phyloP scores from a whole-genome alignment of 805 yeast species.

The Metschnikowia proteae region DNA sequence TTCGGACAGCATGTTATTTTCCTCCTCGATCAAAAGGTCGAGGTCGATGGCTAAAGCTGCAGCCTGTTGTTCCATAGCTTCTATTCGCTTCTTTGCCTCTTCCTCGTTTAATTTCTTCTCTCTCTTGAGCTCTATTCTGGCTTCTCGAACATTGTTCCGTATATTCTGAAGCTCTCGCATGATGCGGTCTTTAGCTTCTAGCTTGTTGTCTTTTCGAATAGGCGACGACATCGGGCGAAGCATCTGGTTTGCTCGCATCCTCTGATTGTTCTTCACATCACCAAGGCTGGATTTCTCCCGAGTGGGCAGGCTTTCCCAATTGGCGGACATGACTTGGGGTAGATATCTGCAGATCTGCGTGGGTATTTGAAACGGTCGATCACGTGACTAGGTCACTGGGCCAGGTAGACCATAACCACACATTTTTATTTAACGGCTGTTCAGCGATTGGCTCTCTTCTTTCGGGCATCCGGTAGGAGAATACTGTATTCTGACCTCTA shows the following conservation, averaged over 20 bases:
- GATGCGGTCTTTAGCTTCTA: neutral
- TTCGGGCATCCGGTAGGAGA: no score
- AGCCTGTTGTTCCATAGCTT: constrained; percentile 12
- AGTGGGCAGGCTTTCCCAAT: constrained; percentile 17
- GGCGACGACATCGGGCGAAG: constrained; percentile 19
- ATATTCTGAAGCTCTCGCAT: constrained; percentile 8
- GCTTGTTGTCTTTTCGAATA: neutral
- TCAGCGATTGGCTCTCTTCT: no score
- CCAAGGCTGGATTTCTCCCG: constrained; percentile 6
- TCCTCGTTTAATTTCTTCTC: constrained; percentile 14
- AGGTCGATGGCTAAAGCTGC: constrained; percentile 11
- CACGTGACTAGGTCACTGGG: neutral
- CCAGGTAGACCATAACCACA: no score
- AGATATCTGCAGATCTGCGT: neutral
- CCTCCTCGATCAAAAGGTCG: constrained; percentile 10
- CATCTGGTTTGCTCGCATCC: constrained; percentile 10
- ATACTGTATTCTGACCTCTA: no score
- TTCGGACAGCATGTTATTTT: neutral
- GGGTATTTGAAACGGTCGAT: neutral
- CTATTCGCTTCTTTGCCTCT: constrained; percentile 4
- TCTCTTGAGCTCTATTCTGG: constrained; percentile 9
- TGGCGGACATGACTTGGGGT: constrained; percentile 1
- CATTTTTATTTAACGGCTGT: no score
- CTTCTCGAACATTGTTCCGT: constrained; percentile 12
- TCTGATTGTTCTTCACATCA: constrained; percentile 12